phyloP scores from a whole-genome alignment of 1,139 yeast genomes.

The Pichia sp. region DNA sequence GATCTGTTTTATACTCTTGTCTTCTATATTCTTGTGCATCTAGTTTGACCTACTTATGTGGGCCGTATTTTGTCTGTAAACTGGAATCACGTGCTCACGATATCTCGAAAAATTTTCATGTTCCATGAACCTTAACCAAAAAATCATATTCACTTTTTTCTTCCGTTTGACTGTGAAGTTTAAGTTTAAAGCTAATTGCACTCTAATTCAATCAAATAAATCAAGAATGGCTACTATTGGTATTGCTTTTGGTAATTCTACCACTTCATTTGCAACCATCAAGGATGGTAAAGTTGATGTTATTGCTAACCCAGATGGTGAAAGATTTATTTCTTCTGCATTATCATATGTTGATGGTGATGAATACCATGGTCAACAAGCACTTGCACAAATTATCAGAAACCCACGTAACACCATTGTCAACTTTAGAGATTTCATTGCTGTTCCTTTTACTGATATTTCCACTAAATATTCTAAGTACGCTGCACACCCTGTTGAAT shows the following conservation, averaged over 20 bases:
- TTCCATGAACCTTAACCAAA: too few relatives aligned
- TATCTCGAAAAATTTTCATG: too few relatives aligned
- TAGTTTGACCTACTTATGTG: too few relatives aligned
- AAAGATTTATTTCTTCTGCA: constrained; percentile 91
- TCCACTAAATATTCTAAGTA: constrained; percentile 53
- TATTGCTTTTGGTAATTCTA: constrained; percentile 91
- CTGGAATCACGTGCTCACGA: too few relatives aligned
- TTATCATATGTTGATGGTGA: constrained; percentile 88
- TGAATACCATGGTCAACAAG: constrained; percentile 97
- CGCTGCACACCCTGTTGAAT: constrained; percentile 70
- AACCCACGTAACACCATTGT: constrained; percentile 81
- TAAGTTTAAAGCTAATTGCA: too few relatives aligned
- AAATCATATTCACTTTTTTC: too few relatives aligned
- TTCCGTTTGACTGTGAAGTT: too few relatives aligned
- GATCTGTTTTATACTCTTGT: too few relatives aligned
- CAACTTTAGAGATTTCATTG: constrained; percentile 91
- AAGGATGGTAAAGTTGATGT: constrained; percentile 92
- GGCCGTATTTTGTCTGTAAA: too few relatives aligned
- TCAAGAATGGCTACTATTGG: constrained; percentile 68
- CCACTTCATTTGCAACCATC: constrained; percentile 91
- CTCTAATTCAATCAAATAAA: too few relatives aligned
- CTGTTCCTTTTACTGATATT: constrained; percentile 62
- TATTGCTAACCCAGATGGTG: constrained; percentile 98
- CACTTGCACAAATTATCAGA: constrained; percentile 84
- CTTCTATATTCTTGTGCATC: too few relatives aligned